Percentiles rank a stretch among this genome's conserved stretches.
These are phyloP conservation scores for Wickerhamomyces subpelliculosus DNA, from an alignment of 805 yeast genomes.

Conservation along the genomic window DNA sequence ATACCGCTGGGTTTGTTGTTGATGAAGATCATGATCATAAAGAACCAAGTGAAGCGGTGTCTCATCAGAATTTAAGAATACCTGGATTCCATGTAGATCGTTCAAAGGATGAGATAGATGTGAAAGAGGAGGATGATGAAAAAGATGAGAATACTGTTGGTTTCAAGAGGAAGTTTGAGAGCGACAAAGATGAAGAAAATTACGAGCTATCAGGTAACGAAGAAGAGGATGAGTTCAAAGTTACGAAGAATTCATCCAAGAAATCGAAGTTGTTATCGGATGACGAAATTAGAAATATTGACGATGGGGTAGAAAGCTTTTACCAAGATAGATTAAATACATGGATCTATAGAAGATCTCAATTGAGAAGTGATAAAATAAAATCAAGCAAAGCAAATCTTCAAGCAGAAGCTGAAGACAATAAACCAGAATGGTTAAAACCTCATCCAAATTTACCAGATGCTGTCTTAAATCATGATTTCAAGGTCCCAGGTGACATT, in stretches of 20 bases:
- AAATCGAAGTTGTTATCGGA: conserved; percentile 16
- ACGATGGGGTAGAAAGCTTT: conserved; percentile 73
- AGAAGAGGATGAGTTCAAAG: conserved; percentile 17
- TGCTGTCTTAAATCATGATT: conserved; percentile 63
- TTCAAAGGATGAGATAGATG: no score
- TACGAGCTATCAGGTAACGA: conserved; percentile 20
- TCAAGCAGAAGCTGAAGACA: conserved; percentile 11
- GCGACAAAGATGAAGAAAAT: conserved; percentile 17
- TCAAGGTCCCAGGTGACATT: conserved; percentile 83
- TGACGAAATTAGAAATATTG: conserved; percentile 40
- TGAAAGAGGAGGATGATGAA: conserved; percentile 7
- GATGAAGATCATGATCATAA: conserved; percentile 24
- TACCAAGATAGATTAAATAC: conserved; percentile 53
- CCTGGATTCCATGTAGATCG: conserved; percentile 20
- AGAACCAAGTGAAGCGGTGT: conserved; percentile 6
- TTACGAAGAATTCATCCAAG: conserved; percentile 9
- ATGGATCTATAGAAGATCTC: conserved; percentile 54
- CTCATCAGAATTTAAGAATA: conserved; percentile 18
- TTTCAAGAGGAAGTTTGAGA: conserved; percentile 13
- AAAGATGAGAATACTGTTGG: conserved; percentile 3
- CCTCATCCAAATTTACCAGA: conserved; percentile 78
- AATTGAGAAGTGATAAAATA: conserved; percentile 28
- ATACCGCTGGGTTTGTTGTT: conserved; percentile 45
- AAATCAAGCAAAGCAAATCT: no score
- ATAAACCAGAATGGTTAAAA: conserved; percentile 53